Percentiles rank a stretch among this genome's conserved stretches.
Conservation (phyloP, 2,329 filamentous ascomycete genomes). For the Dichotomopilus funicola region DNA sequence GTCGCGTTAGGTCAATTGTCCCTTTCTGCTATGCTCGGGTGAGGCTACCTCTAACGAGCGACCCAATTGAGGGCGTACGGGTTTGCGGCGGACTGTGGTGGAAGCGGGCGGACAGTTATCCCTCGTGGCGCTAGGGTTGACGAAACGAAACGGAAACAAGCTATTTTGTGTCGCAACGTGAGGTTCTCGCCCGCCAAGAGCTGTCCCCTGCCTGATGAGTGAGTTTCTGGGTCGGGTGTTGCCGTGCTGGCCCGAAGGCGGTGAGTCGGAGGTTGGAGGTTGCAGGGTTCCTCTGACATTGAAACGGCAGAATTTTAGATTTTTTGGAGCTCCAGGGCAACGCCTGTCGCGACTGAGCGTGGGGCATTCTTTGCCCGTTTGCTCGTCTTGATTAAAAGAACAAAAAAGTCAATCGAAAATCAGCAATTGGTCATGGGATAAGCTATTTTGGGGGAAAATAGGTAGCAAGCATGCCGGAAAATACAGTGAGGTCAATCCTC, state of each 20-base stretch:
- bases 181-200: conserved; percentile 13
- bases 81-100: conserved; percentile 5
- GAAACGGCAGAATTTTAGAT: conserved; percentile 41
- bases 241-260: conserved; percentile 36
- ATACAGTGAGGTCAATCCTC: conserved; percentile 8
- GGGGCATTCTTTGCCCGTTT: not conserved
- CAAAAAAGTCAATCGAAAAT: too few species aligned
- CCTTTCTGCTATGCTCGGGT: not conserved
- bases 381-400: too few species aligned
- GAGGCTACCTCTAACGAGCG: conserved; percentile 2
- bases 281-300: conserved; percentile 20
- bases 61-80: conserved; percentile 8
- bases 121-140: conserved; percentile 1
- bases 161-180: conserved; percentile 20
- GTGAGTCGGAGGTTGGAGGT: conserved; percentile 29
- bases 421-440: too few species aligned
- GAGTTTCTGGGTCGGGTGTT: conserved; percentile 17
- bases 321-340: conserved; percentile 30
- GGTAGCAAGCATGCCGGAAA: too few species aligned
- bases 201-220: conserved; percentile 10
- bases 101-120: conserved; percentile 7
- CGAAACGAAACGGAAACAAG: not conserved
- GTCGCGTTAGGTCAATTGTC: not conserved
- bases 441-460: too few species aligned
- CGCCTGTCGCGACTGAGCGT: not conserved